These are phyloP conservation scores for Hysterium pulicare DNA, from an alignment of 2,329 filamentous ascomycete species.

Conservation along the genomic window DNA sequence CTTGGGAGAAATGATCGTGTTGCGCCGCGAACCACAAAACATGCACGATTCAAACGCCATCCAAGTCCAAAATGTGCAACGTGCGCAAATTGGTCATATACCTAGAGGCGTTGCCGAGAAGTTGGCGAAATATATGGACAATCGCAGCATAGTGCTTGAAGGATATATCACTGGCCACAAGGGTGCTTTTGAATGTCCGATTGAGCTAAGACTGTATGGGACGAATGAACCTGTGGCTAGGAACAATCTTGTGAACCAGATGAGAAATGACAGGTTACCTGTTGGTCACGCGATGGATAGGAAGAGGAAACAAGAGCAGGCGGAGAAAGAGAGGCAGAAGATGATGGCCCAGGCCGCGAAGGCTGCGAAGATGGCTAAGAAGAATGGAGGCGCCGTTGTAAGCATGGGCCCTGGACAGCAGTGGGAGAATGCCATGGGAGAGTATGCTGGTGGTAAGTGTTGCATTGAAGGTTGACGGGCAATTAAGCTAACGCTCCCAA, in stretches of 20 bases:
- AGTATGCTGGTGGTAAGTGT: conserved; percentile 20
- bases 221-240: conserved; percentile 55
- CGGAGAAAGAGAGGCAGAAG: conserved; percentile 53
- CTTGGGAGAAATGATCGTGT: conserved; percentile 30
- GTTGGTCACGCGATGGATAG: conserved; percentile 34
- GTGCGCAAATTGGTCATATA: conserved; percentile 74
- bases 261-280: conserved; percentile 65
- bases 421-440: conserved; percentile 21
- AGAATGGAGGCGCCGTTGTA: conserved; percentile 31
- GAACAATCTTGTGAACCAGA: conserved; percentile 54
- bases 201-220: conserved; percentile 67
- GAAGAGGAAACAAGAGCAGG: conserved; percentile 51
- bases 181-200: conserved; percentile 66
- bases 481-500: neutral
- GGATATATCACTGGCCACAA: conserved; percentile 66
- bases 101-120: conserved; percentile 65
- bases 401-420: conserved; percentile 26
- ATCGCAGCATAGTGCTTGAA: conserved; percentile 60
- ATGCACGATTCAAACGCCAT: conserved; percentile 28
- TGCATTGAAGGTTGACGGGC: neutral
- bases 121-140: conserved; percentile 64
- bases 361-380: conserved; percentile 17
- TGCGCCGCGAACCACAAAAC: conserved; percentile 63
- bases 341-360: conserved; percentile 37
- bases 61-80: conserved; percentile 68